Evolutionary conservation across 768 basidiomycete species (phyloP), one percentile per base, ranked within the genome.

Genomic region (Asterophora parasitica): DNA sequence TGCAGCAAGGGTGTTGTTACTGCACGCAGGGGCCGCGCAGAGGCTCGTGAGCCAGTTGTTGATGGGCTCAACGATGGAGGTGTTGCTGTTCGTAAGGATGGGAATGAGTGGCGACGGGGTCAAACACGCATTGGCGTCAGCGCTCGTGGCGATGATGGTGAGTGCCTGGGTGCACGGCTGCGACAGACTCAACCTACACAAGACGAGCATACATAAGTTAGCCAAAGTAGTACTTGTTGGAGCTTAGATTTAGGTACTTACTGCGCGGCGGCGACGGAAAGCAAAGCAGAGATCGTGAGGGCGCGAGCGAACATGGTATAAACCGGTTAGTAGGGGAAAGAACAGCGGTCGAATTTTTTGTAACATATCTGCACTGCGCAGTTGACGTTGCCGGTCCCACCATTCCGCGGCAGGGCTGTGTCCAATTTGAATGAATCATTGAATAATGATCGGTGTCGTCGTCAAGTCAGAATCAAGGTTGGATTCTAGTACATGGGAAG

Each of bases 21-120:
- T 76, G 61, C 86, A 88, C 7, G 77, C 51, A 5, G 61, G 65
- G 38, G 67, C 65, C 13, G 71, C 53, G 60, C 85, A 87, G 43
- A 84, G 31, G 39, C 75, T 76, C 0, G 64, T 70, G 40, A 87
- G 63, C 87, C 87, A 90, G 33, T 44, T 72, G 63, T 83, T 68
- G 46, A 88, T 54, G 10, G 79, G 67, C 4, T 56, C 52, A 38
- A 82, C 50, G 8, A 78, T 77, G 13, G 61, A 53, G 42, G 67
- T 67, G 10, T 53, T 39, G 47, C 58, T 52, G 16, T 63, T 55
- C 19, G 67, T 51, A 45, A 71, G 49, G 42, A 82, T 50, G 4
- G 72, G 53, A 41, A 76, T 37, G n/a, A 83, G 62, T 23, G 70
- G 66, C 3, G 65, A 57, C 5, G 75, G 70, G 52, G 71, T 75